Evolutionary conservation across 805 yeast species (phyloP).

Genomic region (Lipomyces yamanashiensis): DNA sequence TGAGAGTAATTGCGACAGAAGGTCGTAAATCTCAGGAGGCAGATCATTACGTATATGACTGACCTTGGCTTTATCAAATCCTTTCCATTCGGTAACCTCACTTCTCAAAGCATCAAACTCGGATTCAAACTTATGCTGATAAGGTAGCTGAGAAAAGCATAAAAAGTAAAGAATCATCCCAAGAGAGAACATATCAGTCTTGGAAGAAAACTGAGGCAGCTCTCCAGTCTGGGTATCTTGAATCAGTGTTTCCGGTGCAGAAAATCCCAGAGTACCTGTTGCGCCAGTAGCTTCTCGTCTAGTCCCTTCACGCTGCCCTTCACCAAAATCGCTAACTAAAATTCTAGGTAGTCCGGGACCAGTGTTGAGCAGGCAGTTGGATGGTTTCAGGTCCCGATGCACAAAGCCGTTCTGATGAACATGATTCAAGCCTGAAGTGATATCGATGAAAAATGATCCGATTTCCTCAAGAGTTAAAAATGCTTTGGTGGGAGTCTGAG

Average conservation of each 20-base stretch:
- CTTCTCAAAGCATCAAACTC: constrained; percentile 45
- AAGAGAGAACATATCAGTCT: constrained; percentile 79
- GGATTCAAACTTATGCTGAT: constrained; percentile 42
- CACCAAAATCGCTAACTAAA: constrained; percentile 88
- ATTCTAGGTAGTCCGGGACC: constrained; percentile 59
- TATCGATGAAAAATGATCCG: constrained; percentile 68
- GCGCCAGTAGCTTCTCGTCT: constrained; percentile 72
- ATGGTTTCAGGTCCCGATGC: constrained; percentile 90
- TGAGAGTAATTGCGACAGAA: constrained; percentile 51
- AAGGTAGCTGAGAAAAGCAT: constrained; percentile 75
- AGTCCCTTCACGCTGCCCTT: constrained; percentile 75
- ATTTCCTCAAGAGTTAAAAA: constrained; percentile 62
- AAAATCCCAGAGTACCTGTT: constrained; percentile 86
- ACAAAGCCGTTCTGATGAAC: constrained; percentile 75
- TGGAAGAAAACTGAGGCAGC: constrained; percentile 64
- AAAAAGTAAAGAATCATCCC: constrained; percentile 82
- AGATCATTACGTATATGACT: constrained; percentile 40
- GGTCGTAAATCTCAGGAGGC: constrained; percentile 44
- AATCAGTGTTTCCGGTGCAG: constrained; percentile 78
- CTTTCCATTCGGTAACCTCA: constrained; percentile 46
- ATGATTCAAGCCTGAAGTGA: constrained; percentile 70
- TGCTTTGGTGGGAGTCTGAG: neutral
- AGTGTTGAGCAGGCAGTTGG: constrained; percentile 68
- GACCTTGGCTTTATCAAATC: constrained; percentile 41
- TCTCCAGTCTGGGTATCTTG: constrained; percentile 40